Evolutionary conservation across 2,329 filamentous ascomycete species (phyloP).

Genomic region (Cytospora chrysosperma): DNA sequence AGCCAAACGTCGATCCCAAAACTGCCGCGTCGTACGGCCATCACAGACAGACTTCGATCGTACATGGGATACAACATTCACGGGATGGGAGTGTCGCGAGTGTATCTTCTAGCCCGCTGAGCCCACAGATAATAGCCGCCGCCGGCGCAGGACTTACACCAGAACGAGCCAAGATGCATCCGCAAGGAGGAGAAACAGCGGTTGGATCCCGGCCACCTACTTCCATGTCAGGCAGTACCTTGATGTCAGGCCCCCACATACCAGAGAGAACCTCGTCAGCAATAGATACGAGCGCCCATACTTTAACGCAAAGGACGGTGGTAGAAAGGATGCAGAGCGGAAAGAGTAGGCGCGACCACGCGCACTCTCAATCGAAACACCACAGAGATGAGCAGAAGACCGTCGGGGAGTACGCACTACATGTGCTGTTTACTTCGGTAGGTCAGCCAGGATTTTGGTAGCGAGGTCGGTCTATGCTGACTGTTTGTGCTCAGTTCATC

Average conservation of each 20-base stretch:
- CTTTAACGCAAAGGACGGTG: constrained; percentile 50
- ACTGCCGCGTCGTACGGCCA: constrained; percentile 66
- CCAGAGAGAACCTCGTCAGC: constrained; percentile 49
- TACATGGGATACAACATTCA: constrained; percentile 91
- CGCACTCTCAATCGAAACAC: constrained; percentile 71
- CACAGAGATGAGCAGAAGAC: constrained; percentile 79
- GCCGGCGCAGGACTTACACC: constrained; percentile 55
- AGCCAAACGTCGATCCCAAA: constrained; percentile 57
- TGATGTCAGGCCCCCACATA: constrained; percentile 28
- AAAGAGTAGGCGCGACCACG: constrained; percentile 70
- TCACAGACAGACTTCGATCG: constrained; percentile 94
- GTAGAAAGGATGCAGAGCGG: constrained; percentile 62
- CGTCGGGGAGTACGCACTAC: constrained; percentile 95
- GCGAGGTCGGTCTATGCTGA: constrained; percentile 32
- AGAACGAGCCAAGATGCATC: constrained; percentile 53
- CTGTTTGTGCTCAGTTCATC: constrained; percentile 68
- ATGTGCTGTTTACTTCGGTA: constrained; percentile 92
- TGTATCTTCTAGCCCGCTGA: constrained; percentile 78
- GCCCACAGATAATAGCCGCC: constrained; percentile 79
- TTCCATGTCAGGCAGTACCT: constrained; percentile 44
- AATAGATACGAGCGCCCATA: constrained; percentile 44
- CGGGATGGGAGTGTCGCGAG: constrained; percentile 85
- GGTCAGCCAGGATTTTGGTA: constrained; percentile 34
- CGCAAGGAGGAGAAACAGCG: constrained; percentile 42
- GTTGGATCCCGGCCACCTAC: constrained; percentile 45